Base-by-base conservation (phyloP, 2,329 filamentous ascomycete species). In the Colletotrichum phormii region DNA sequence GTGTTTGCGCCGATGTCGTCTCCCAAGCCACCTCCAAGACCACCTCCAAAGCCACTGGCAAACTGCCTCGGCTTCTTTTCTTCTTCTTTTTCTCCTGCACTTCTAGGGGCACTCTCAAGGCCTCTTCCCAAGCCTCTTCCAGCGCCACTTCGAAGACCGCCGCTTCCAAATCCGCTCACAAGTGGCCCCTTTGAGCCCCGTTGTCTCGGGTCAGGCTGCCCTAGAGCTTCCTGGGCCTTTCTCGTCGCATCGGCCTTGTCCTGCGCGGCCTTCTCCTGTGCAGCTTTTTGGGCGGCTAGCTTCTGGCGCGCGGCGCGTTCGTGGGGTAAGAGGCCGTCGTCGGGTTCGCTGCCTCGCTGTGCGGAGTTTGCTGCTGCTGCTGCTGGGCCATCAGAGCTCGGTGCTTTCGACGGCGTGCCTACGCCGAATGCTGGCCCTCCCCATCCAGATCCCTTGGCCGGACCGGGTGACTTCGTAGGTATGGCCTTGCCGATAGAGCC, bases 301-400 rank as follows among this genome's bases (percentile, higher is more conserved):
- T 76, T 79, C 63, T 78, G 66, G 11, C 81, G 80, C 46, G 83
- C 83, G 49, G 80, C 79, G n/a, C 75, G 61, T 67, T 85, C 83
- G 58, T 85, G 83, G 3, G 83, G 83, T 6, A 85, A 79, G 49
- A 85, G 76, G 2, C 76, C 77, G 37, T 77, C 75, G 4, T 66
- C 57, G 3, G 63, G 54, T 5, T 53, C 55, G 12, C 37, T 29
- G 6, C 8, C 18, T 22, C 12, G 49, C n/a, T 6, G 22, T 4
- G 3, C 9, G 24, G 24, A 35, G 13, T 18, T 11, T 24, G 29
- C 29, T 42, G 15, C 13, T 24, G 29, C 29, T 42, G 15, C 11
- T 31, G 35, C 29, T 29, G 22, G 29, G 46, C 26, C 22, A 18
- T 71, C 55, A 22, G 29, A 18, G 24, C 24, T 35, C 33, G 71